phyloP scores from a whole-genome alignment of 1,284 basidiomycete genomes.

The Pseudozyma flocculosa region DNA sequence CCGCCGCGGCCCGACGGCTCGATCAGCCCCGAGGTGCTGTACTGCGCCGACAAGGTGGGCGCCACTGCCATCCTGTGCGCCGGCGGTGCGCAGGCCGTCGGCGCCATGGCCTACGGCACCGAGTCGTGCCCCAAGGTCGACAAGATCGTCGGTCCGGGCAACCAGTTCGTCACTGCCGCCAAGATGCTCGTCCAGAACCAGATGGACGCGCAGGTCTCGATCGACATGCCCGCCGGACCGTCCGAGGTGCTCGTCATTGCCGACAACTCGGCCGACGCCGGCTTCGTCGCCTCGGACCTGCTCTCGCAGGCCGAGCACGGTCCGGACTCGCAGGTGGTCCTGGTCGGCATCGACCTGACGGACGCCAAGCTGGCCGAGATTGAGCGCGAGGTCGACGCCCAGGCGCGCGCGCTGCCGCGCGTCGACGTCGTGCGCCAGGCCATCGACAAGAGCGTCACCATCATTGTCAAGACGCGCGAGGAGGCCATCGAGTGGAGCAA shows the following conservation, averaged over 20 bases:
- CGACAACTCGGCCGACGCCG: constrained; percentile 78
- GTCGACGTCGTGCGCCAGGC: constrained; percentile 89
- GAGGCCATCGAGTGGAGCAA: constrained; percentile 88
- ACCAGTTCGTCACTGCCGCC: constrained; percentile 98
- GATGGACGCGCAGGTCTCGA: constrained; percentile 91
- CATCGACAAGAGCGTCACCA: constrained; percentile 86
- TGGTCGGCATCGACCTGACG: constrained; percentile 76
- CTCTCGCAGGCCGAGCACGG: constrained; percentile 96
- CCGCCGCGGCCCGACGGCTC: constrained; percentile 69
- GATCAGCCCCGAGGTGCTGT: constrained; percentile 56
- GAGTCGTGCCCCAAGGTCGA: constrained; percentile 96
- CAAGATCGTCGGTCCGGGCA: constrained; percentile 95
- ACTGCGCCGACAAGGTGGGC: constrained; percentile 51
- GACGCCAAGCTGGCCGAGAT: constrained; percentile 70
- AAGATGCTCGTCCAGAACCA: constrained; percentile 99
- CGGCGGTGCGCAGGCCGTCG: constrained; percentile 96
- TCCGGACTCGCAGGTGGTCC: constrained; percentile 93
- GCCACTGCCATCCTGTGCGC: constrained; percentile 59
- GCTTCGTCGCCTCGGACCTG: constrained; percentile 93
- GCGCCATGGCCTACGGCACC: constrained; percentile 95
- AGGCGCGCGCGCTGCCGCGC: constrained; percentile 82
- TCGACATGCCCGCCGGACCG: constrained; percentile 99
- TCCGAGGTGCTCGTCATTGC: constrained; percentile 70
- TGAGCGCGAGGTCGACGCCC: constrained; percentile 80
- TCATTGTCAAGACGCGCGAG: constrained; percentile 69